Evolutionary conservation across 2,329 filamentous ascomycete genomes (phyloP), one percentile per base, ranked within the genome.

Genomic region (Sarocladium brachiariae): DNA sequence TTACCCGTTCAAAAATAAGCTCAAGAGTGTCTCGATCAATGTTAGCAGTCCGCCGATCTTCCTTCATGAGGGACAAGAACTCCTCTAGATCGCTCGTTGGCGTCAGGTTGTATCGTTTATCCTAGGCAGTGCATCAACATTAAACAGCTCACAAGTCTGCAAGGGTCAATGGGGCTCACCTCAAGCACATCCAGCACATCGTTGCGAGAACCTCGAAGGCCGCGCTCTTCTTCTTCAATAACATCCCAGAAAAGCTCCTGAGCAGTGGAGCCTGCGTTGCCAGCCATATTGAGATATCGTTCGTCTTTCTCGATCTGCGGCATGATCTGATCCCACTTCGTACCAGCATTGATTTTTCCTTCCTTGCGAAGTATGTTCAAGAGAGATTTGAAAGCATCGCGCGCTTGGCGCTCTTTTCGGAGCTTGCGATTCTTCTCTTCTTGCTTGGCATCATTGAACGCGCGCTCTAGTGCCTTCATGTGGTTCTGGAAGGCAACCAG

Each of bases 241-340:
- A 91, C 75, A 65, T 99, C 93, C 89, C 92, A 96, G 72, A 99
- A 97, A 6, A 99, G 75, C 61, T 97, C 90, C 56, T 96, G 77
- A 13, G 93, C 89, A 4, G 82, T 87, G 4, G 91, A 96, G 51
- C 92, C 91, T 52, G 80, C 70, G 63, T 95, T 89, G 49, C 90
- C 91, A 53, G 91, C 78, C 75, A 96, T 89, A 56, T 82, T 83
- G 59, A 75, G 77, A 68, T 96, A 97, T 57, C 91, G 87, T 45
- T 85, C 78, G 61, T 99, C 93, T 51, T 87, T 75, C 59, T 87
- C 80, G 58, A 99, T 79, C 45, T 86, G 65, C 1, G 86, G 81
- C 57, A 86, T 75, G 55, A 97, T 77, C 53, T 90, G 80, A 67
- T 79, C 87, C 93, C 93, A 99, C 67, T 95, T 96, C 52, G 84